Conservation (phyloP, 1,284 basidiomycete species). For the Ustilago trichophora region DNA sequence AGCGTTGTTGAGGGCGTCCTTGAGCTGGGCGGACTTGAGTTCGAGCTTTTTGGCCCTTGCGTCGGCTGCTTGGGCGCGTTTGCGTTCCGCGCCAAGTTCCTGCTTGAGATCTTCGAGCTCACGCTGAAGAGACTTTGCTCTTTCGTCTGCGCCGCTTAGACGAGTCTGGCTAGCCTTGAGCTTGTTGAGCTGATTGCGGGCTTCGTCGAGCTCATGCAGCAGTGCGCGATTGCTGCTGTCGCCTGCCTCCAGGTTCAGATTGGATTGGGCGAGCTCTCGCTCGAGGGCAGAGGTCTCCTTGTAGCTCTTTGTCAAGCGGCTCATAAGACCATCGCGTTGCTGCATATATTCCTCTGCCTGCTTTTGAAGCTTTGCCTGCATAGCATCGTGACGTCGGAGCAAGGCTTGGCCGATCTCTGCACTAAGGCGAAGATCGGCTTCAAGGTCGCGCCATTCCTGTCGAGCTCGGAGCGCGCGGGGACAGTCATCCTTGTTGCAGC, state of each 20-base stretch:
- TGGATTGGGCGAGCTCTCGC: constrained; percentile 80
- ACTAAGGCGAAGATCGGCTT: constrained; percentile 63
- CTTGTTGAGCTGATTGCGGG: constrained; percentile 76
- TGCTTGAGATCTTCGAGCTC: constrained; percentile 87
- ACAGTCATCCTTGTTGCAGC: constrained; percentile 58
- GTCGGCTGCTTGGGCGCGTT: constrained; percentile 78
- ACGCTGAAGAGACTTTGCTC: constrained; percentile 18
- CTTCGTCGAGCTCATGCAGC: constrained; percentile 79
- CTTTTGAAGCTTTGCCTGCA: constrained; percentile 72
- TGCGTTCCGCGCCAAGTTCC: constrained; percentile 78
- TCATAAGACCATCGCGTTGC: constrained; percentile 58
- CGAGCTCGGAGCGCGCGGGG: constrained; percentile 52
- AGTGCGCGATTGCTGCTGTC: constrained; percentile 81
- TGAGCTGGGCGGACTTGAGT: constrained; percentile 24
- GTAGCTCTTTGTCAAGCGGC: constrained; percentile 50
- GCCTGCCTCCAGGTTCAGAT: constrained; percentile 81
- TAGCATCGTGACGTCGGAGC: constrained; percentile 84
- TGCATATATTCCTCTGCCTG: constrained; percentile 63
- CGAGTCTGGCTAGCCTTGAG: constrained; percentile 77
- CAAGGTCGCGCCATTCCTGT: constrained; percentile 61
- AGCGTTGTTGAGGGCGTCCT: constrained; percentile 36
- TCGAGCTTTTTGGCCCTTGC: constrained; percentile 72
- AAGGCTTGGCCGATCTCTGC: constrained; percentile 91
- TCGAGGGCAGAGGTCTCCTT: constrained; percentile 52
- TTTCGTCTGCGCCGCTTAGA: constrained; percentile 69